Evolutionary conservation across 2,329 filamentous ascomycete species (phyloP).

Genomic region (Phyllosticta paracitricarpa): DNA sequence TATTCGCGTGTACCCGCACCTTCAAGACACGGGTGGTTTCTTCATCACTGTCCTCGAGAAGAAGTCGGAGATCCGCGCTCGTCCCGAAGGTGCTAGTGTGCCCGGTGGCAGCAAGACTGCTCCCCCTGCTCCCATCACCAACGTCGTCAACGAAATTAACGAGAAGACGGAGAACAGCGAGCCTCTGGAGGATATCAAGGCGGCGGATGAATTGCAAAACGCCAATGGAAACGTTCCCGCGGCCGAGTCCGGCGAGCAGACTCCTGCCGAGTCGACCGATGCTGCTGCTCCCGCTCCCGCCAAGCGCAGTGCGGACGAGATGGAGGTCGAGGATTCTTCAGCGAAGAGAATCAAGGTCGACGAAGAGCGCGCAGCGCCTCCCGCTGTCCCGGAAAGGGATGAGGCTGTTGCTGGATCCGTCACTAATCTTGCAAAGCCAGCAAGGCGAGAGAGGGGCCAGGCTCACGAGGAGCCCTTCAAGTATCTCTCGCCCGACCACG

Average conservation of each 20-base stretch:
- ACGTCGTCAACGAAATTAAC: constrained; percentile 32
- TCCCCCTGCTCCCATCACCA: constrained; percentile 9
- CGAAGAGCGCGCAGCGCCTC: constrained; percentile 1
- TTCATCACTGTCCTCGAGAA: constrained; percentile 96
- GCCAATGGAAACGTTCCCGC: not conserved
- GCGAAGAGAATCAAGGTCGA: constrained; percentile 29
- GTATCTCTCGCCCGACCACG: constrained; percentile 65
- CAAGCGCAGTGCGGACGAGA: constrained; percentile 34
- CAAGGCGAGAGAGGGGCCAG: constrained; percentile 38
- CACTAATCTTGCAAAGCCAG: constrained; percentile 7
- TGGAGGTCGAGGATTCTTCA: constrained; percentile 17
- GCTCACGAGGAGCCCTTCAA: constrained; percentile 85
- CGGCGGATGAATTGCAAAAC: constrained; percentile 15
- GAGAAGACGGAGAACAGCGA: constrained; percentile 17
- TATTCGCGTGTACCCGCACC: constrained; percentile 88
- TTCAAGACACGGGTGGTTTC: constrained; percentile 94
- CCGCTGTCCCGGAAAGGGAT: constrained; percentile 11
- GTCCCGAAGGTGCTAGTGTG: constrained; percentile 2
- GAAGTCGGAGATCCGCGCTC: constrained; percentile 59
- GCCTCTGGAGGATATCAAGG: constrained; percentile 20
- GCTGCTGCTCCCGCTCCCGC: constrained; percentile 14
- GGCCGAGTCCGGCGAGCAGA: not conserved
- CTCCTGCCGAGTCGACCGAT: constrained; percentile 13
- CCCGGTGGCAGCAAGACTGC: constrained; percentile 1
- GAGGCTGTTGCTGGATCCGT: not conserved